Conservation (phyloP, 495 filamentous ascomycete species). For the Aspergillus hancockii region DNA sequence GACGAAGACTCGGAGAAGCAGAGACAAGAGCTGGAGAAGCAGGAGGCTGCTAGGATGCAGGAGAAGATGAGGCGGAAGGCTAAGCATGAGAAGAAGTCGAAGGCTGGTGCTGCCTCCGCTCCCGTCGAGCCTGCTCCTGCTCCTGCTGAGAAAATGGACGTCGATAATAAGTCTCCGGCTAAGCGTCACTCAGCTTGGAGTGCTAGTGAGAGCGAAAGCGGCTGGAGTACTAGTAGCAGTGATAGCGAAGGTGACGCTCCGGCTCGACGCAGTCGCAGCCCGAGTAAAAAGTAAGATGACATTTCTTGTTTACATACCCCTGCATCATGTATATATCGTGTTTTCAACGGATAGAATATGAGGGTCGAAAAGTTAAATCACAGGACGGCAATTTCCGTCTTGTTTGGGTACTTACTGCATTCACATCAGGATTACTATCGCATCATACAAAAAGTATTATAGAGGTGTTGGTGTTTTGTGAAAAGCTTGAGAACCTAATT, state of each 20-base stretch:
- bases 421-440: too few relatives aligned
- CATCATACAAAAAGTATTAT: too few relatives aligned
- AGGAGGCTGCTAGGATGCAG: conserved; percentile 20
- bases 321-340: too few relatives aligned
- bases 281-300: neutral
- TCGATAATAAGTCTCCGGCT: conserved; percentile 8
- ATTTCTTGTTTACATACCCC: too few relatives aligned
- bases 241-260: conserved; percentile 16
- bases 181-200: conserved; percentile 33
- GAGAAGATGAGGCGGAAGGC: conserved; percentile 23
- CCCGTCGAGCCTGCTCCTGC: conserved; percentile 15
- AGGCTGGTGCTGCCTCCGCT: neutral
- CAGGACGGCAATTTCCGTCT: too few relatives aligned
- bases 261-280: neutral
- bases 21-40: conserved; percentile 11
- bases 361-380: too few relatives aligned
- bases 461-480: too few relatives aligned
- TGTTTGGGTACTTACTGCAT: too few relatives aligned
- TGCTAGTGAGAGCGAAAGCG: conserved; percentile 47
- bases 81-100: conserved; percentile 27
- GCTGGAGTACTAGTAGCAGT: conserved; percentile 40
- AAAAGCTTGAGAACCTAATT: too few relatives aligned
- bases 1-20: conserved; percentile 16
- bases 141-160: conserved; percentile 14
- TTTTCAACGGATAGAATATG: too few relatives aligned